These are phyloP conservation scores for Nakazawaea ernobii DNA, from an alignment of 805 yeast species.

Conservation along the genomic window DNA sequence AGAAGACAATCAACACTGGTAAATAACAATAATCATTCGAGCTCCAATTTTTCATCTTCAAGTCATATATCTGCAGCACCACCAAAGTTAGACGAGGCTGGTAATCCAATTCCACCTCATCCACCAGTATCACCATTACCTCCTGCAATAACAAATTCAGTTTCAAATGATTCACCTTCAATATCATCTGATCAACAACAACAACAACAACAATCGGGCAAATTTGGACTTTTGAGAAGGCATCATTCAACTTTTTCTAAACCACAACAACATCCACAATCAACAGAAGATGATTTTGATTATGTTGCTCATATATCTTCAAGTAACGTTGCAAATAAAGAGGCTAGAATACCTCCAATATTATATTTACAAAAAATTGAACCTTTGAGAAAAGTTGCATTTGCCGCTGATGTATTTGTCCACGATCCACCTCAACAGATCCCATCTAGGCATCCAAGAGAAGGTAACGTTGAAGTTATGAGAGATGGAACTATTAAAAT, in stretches of 20 bases:
- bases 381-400: constrained; percentile 60
- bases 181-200: not conserved
- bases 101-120: constrained; percentile 47
- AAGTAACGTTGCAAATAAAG: constrained; percentile 9
- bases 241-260: not conserved
- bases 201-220: not conserved
- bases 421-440: constrained; percentile 92
- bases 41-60: constrained; percentile 20
- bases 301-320: constrained; percentile 11
- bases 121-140: constrained; percentile 42
- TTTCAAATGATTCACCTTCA: constrained; percentile 9
- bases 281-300: constrained; percentile 9
- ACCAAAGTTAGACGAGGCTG: constrained; percentile 30
- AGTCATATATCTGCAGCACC: constrained; percentile 23
- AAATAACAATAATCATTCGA: constrained; percentile 5
- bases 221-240: not conserved
- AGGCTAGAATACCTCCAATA: constrained; percentile 21
- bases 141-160: constrained; percentile 34
- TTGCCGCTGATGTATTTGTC: constrained; percentile 67
- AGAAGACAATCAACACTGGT: constrained; percentile 14
- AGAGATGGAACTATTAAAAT: constrained; percentile 28
- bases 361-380: constrained; percentile 19
- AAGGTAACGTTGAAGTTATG: constrained; percentile 58
- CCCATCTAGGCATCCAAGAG: constrained; percentile 77
- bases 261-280: not conserved